Evolutionary conservation across 768 basidiomycete genomes (phyloP), one percentile per base, ranked within the genome.

Genomic region (Glaciozyma antarctica): DNA sequence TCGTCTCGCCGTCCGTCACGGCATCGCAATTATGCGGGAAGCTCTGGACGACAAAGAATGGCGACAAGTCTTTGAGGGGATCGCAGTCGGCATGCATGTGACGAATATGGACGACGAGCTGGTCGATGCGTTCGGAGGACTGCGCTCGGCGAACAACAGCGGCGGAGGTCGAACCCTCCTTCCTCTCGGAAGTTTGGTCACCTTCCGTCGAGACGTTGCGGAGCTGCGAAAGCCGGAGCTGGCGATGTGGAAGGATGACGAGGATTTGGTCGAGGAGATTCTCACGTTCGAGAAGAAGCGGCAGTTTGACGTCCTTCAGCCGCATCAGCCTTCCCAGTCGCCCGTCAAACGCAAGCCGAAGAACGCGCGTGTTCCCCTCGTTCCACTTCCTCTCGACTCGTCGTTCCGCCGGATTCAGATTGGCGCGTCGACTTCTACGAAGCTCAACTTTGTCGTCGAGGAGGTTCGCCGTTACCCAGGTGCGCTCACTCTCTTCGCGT

Each of bases 221-320:
- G 64, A 64, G 24, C 51, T 71, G 1, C 60, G 53, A 10, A 61
- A 47, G 45, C 26, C 16, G 3, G 66, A 65, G n/a, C 49, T 65
- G 45, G 58, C 54, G 19, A 59, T 5, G 26, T 71, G 64, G 63
- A 48, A 49, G n/a, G 69, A 71, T 51, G 69, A 65, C 51, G 69
- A 71, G 17, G 69, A 71, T 21, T 62, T 71, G 7, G 16, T 53
- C n/a, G 69, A 71, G 56, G 69, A 71, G 48, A 22, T 71, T 16
- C 60, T 63, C 61, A 71, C 69, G 5, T 63, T 70, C 65, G 63
- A 67, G 58, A 48, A 55, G 12, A 64, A 59, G 43, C 52, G 63
- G 22, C 34, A 48, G 12, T 43, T 49, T 34, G 19, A 15, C 13
- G 48, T 1, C 5, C n/a, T 45, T 28, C 22, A 44, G 56, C 41